phyloP scores from a whole-genome alignment of 2,329 filamentous ascomycete species.

The Chaetomium olivaceum region DNA sequence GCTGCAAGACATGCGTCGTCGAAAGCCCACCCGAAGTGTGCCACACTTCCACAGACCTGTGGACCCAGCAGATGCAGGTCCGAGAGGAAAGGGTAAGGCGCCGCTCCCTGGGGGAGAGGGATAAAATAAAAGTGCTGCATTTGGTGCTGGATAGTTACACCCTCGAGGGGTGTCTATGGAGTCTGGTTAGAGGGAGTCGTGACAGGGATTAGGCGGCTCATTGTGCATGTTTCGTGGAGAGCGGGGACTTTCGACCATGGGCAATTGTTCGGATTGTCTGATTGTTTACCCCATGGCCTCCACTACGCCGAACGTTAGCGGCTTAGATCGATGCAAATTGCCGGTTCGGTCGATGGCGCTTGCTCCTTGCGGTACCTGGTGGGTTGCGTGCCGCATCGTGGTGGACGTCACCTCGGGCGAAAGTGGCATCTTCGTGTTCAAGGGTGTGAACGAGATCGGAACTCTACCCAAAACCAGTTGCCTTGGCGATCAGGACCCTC shows the following conservation, averaged over 20 bases:
- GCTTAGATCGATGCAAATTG: constrained; percentile 25
- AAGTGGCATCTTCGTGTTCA: neutral
- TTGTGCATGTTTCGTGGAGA: neutral
- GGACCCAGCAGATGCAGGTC: constrained; percentile 44
- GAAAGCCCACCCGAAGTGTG: constrained; percentile 6
- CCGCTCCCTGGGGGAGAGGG: constrained; percentile 24
- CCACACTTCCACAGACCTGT: constrained; percentile 27
- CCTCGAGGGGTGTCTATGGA: constrained; percentile 19
- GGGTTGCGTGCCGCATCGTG: constrained; percentile 6
- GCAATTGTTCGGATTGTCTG: neutral
- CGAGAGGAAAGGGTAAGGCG: constrained; percentile 45
- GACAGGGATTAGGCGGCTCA: constrained; percentile 20
- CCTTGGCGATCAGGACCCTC: constrained; percentile 15
- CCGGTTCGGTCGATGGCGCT: constrained; percentile 21
- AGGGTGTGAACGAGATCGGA: constrained; percentile 3
- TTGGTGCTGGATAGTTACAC: constrained; percentile 26
- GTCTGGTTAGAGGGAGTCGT: constrained; percentile 6
- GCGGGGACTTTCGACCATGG: neutral
- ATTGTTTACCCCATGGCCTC: neutral
- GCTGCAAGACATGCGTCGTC: neutral
- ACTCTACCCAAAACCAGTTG: neutral
- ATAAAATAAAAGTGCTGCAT: constrained; percentile 23
- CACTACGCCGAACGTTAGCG: constrained; percentile 16
- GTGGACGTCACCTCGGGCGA: neutral
- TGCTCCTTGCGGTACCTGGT: constrained; percentile 4